Conservation (phyloP, 805 yeast genomes). For the Vanderwaltozyma polyspora region DNA sequence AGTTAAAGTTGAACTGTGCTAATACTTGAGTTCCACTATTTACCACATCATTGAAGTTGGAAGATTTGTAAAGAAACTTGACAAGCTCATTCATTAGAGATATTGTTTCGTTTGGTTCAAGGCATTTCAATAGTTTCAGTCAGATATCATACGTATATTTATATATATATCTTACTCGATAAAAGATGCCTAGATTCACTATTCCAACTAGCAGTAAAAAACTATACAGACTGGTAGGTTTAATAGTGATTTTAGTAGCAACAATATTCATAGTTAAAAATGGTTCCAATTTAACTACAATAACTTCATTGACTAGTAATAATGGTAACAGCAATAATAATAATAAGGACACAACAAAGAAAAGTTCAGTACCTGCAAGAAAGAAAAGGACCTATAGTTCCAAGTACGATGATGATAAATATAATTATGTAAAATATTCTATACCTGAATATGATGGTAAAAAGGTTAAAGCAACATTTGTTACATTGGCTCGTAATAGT, state of each 20-base stretch:
- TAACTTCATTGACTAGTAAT: too few species aligned
- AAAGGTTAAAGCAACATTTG: constrained; percentile 70
- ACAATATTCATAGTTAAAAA: not conserved
- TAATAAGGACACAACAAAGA: not conserved
- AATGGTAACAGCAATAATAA: too few species aligned
- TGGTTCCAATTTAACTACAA: not conserved
- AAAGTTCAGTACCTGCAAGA: not conserved
- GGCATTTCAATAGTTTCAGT: too few species aligned
- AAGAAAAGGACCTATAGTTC: not conserved
- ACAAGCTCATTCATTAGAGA: too few species aligned
- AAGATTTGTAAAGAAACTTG: too few species aligned
- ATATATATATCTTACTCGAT: too few species aligned
- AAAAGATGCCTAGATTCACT: constrained; percentile 1
- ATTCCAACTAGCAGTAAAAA: constrained; percentile 2
- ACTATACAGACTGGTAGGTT: constrained; percentile 1
- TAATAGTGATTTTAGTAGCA: not conserved
- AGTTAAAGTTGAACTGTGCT: too few species aligned
- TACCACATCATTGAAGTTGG: too few species aligned
- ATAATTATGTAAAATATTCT: constrained; percentile 3
- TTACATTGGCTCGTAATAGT: constrained; percentile 63
- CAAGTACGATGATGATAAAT: constrained; percentile 2
- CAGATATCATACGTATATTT: too few species aligned
- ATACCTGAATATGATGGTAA: constrained; percentile 15
- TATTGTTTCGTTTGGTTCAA: too few species aligned
- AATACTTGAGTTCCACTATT: too few species aligned